Percentiles rank a stretch among this genome's conserved stretches.
These are phyloP conservation scores for Dispira simplex DNA, from an alignment of 192 early-diverging fungal genomes.

Conservation along the genomic window DNA sequence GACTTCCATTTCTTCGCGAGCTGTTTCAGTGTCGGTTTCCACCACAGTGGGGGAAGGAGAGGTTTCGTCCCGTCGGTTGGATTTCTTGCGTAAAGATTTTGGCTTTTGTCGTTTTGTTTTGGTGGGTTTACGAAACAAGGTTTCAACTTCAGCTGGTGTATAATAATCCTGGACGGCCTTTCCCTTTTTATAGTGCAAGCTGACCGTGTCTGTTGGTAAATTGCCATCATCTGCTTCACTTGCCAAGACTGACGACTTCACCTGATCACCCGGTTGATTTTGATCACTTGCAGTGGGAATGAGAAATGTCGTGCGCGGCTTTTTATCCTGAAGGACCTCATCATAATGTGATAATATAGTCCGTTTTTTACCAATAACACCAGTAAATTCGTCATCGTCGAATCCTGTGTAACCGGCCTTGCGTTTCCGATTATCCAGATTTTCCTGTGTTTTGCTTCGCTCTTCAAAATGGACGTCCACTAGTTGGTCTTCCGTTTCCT, in stretches of 20 bases:
- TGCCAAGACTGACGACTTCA: too few relatives aligned
- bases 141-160: slow-evolving; percentile 66
- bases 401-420: slow-evolving; percentile 48
- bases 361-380: slow-evolving; percentile 29
- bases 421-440: slow-evolving; percentile 57
- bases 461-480: slow-evolving; percentile 54
- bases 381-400: slow-evolving; percentile 53
- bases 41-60: too few relatives aligned
- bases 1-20: slow-evolving; percentile 18
- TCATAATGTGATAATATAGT: slow-evolving; percentile 65
- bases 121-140: slow-evolving; percentile 64
- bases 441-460: slow-evolving; percentile 43
- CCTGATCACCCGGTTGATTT: too few relatives aligned
- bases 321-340: slow-evolving; percentile 39
- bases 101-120: slow-evolving; percentile 34
- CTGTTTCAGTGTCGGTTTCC: neutral
- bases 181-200: too few relatives aligned
- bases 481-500: slow-evolving; percentile 55
- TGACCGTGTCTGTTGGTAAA: too few relatives aligned
- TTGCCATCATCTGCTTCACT: too few relatives aligned
- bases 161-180: too few relatives aligned
- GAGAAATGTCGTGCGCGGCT: too few relatives aligned
- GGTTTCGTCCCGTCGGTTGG: too few relatives aligned
- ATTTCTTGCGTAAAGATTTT: neutral
- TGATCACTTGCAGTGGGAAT: too few relatives aligned